Percentiles rank a stretch among this genome's conserved stretches.
Evolutionary conservation across 176 grass and related monocot species (phyloP).

Genomic region (Cenchrus americanus): DNA sequence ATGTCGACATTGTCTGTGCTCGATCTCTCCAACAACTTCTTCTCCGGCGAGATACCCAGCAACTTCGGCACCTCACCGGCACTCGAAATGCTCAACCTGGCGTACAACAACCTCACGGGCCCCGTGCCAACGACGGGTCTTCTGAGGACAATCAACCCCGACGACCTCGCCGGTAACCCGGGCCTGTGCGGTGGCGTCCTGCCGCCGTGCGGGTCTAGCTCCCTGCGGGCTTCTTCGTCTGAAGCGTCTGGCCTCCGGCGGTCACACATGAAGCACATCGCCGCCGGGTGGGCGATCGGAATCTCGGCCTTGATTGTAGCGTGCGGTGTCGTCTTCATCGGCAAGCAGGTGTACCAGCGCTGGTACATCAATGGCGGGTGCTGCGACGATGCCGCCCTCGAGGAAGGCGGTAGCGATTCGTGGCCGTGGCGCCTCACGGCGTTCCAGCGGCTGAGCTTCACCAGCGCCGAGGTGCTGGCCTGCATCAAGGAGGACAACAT

Average conservation of each 20-base stretch:
- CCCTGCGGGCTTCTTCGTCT: constrained; percentile 36
- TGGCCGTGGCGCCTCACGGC: constrained; percentile 93
- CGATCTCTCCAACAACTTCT: constrained; percentile 88
- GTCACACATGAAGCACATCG: constrained; percentile 79
- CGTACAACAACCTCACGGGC: constrained; percentile 91
- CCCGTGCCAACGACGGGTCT: constrained; percentile 73
- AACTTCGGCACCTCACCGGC: constrained; percentile 91
- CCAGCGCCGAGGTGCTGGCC: constrained; percentile 80
- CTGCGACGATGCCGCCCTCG: constrained; percentile 56
- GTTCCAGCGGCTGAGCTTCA: constrained; percentile 91
- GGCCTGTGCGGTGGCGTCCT: constrained; percentile 80
- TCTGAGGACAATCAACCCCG: constrained; percentile 80
- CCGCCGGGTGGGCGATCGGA: constrained; percentile 78
- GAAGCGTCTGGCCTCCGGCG: constrained; percentile 29
- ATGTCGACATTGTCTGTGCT: constrained; percentile 89
- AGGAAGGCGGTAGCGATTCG: constrained; percentile 51
- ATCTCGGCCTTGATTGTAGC: constrained; percentile 49
- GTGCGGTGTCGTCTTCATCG: constrained; percentile 49
- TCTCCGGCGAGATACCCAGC: constrained; percentile 75
- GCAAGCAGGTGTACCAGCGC: constrained; percentile 59
- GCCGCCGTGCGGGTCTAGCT: constrained; percentile 46
- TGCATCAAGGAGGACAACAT: constrained; percentile 95
- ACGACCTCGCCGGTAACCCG: constrained; percentile 82
- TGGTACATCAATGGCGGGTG: constrained; percentile 70
- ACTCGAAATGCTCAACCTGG: constrained; percentile 88